These are phyloP conservation scores for Hansenula anomala DNA, from an alignment of 1,139 yeast species.

Conservation along the genomic window DNA sequence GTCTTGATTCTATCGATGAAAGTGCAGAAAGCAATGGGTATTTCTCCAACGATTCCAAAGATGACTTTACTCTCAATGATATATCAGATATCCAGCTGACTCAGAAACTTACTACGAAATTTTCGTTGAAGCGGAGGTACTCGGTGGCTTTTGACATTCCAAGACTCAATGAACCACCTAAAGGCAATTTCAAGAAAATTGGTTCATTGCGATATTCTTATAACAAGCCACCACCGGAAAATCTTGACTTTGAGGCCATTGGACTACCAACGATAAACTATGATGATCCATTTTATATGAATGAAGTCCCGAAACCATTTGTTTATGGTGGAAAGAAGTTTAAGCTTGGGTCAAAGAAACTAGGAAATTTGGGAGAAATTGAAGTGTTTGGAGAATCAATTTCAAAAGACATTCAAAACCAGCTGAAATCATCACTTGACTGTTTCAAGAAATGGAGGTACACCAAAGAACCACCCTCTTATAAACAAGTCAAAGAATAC, in stretches of 20 bases:
- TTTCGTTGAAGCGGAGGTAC: not conserved
- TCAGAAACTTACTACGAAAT: not conserved
- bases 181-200: not conserved
- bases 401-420: conserved; percentile 2
- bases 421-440: not conserved
- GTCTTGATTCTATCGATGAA: not conserved
- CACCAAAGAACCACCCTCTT: conserved; percentile 35
- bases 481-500: conserved; percentile 29
- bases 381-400: conserved; percentile 18
- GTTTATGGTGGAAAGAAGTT: conserved; percentile 66
- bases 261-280: conserved; percentile 53
- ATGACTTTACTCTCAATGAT: not conserved
- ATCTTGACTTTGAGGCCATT: conserved; percentile 35
- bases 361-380: conserved; percentile 22
- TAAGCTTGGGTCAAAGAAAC: conserved; percentile 22
- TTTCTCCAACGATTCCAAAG: not conserved
- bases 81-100: conserved; percentile 1
- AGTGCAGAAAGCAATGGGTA: conserved; percentile 1
- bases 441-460: conserved; percentile 31
- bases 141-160: not conserved
- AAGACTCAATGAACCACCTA: not conserved
- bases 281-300: conserved; percentile 54
- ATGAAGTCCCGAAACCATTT: conserved; percentile 55
- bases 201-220: conserved; percentile 5
- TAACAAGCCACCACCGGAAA: conserved; percentile 20